Conservation (phyloP, 2,329 filamentous ascomycete genomes). For the Cladosporium oxysporum region DNA sequence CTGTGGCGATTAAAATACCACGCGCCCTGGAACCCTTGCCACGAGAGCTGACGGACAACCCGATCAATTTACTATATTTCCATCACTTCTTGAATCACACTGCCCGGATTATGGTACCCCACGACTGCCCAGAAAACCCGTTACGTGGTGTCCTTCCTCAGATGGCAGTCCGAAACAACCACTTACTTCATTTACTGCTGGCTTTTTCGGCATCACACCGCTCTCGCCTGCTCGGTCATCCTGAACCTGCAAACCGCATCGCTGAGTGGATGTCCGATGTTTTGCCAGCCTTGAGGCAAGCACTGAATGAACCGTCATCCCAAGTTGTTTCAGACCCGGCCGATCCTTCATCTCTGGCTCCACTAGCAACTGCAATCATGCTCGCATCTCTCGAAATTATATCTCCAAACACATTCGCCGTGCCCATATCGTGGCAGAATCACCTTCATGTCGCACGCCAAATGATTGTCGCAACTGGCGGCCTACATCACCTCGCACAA, state of each 20-base stretch:
- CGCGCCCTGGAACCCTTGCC: conserved; percentile 60
- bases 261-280: conserved; percentile 78
- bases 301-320: conserved; percentile 48
- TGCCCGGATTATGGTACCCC: conserved; percentile 64
- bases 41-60: conserved; percentile 63
- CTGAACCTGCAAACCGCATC: conserved; percentile 75
- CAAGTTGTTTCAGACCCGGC: conserved; percentile 40
- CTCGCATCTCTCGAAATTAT: conserved; percentile 81
- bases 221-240: conserved; percentile 70
- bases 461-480: conserved; percentile 68
- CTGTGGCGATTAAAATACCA: conserved; percentile 65
- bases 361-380: conserved; percentile 81
- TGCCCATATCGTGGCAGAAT: conserved; percentile 77
- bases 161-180: conserved; percentile 68
- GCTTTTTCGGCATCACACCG: conserved; percentile 85
- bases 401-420: conserved; percentile 76
- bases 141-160: conserved; percentile 63
- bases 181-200: conserved; percentile 74
- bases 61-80: conserved; percentile 77
- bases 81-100: conserved; percentile 79
- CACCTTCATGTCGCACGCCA: conserved; percentile 75
- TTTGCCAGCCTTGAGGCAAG: conserved; percentile 69
- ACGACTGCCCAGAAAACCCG: conserved; percentile 62
- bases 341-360: conserved; percentile 68
- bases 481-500: conserved; percentile 50